A percentile compares a stretch with the other conserved stretches of the same genome.
Evolutionary conservation across 2,329 filamentous ascomycete species (phyloP).

Genomic region (Fusarium transvaalense): DNA sequence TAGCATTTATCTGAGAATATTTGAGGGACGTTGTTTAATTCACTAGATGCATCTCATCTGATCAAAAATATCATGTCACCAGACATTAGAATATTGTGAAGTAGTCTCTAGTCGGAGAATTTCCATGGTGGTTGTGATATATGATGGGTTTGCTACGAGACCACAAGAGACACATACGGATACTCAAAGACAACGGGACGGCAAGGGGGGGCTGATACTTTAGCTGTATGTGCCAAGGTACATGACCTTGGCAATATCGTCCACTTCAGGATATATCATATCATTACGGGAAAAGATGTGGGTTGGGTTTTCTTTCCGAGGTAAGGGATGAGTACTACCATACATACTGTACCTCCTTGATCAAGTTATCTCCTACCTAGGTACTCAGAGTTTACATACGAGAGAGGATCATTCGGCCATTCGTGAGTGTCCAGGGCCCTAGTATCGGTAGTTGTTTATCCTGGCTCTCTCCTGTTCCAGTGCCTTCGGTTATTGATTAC

Average conservation of each 20-base stretch:
- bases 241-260: constrained; percentile 13
- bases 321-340: background rate
- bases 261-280: constrained; percentile 5
- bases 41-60: no score
- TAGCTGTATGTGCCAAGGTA: constrained; percentile 4
- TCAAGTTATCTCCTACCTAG: background rate
- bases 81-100: background rate
- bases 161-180: background rate
- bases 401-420: constrained; percentile 18
- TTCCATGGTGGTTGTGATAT: constrained; percentile 17
- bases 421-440: constrained; percentile 13
- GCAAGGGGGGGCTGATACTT: no score
- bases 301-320: background rate
- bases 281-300: constrained; percentile 1
- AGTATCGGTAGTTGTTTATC: constrained; percentile 17
- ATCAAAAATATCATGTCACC: background rate
- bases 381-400: background rate
- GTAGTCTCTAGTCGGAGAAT: constrained; percentile 7
- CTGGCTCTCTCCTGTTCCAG: constrained; percentile 7
- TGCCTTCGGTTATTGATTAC: background rate
- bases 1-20: background rate
- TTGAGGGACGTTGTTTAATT: no score
- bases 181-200: background rate
- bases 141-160: constrained; percentile 10
- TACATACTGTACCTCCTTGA: background rate